These are phyloP conservation scores for Gamarada debralockiae DNA, from an alignment of 495 filamentous ascomycete species.

Conservation along the genomic window DNA sequence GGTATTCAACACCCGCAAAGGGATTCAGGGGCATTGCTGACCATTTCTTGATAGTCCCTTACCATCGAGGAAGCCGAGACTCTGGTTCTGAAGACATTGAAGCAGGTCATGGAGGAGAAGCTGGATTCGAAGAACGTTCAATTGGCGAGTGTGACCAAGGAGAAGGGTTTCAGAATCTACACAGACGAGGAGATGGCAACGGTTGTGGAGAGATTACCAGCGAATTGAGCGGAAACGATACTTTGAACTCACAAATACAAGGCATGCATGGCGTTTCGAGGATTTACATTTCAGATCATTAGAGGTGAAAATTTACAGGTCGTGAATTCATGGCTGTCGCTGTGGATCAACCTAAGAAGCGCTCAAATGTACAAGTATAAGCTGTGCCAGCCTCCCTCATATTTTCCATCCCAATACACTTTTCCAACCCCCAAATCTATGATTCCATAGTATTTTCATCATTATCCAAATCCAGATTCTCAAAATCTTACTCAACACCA, in stretches of 20 bases:
- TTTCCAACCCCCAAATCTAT: neutral
- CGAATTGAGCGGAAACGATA: slow-evolving; percentile 35
- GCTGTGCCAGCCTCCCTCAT: neutral
- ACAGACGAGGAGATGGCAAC: slow-evolving; percentile 92
- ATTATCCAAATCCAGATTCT: slow-evolving; percentile 37
- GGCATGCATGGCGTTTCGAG: neutral
- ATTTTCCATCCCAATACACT: neutral
- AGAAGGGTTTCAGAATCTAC: slow-evolving; percentile 97
- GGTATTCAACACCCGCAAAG: slow-evolving; percentile 30
- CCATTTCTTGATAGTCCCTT: slow-evolving; percentile 53
- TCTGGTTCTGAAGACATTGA: slow-evolving; percentile 93
- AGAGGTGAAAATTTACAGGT: slow-evolving; percentile 6
- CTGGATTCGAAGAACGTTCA: slow-evolving; percentile 98
- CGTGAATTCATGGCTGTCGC: too few species aligned
- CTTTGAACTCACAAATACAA: slow-evolving; percentile 14
- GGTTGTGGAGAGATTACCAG: slow-evolving; percentile 72
- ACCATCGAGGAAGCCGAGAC: slow-evolving; percentile 92
- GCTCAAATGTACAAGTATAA: too few species aligned
- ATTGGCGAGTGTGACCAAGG: slow-evolving; percentile 95
- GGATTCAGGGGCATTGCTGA: neutral
- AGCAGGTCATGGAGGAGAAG: slow-evolving; percentile 99
- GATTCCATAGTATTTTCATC: neutral
- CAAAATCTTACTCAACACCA: slow-evolving; percentile 47
- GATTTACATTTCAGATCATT: neutral
- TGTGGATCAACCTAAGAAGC: too few species aligned